Evolutionary conservation across 2,329 filamentous ascomycete species (phyloP), one percentile per base, ranked within the genome.

Genomic region (Aspergillus unguis): DNA sequence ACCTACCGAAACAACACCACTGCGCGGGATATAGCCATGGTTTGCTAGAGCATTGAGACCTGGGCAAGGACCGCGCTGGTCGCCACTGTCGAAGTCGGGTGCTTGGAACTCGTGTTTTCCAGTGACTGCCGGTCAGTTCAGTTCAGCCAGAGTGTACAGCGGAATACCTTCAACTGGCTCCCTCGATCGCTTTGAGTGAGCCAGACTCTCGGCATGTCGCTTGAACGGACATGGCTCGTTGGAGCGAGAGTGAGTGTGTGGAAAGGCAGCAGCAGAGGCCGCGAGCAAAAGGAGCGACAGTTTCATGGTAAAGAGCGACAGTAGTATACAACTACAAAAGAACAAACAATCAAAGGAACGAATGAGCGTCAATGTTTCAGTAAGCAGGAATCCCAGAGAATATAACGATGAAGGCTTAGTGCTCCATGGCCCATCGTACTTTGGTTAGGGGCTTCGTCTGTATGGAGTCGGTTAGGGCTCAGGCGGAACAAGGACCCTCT

Each of bases 1-100:
- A 4, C 41, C 2, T 43, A 29, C 71, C 71, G 1, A 73, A 72
- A 54, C 73, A 75, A 45, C 71, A 68, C 53, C 53, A 25, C 52
- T 42, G 3, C 35, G 53, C 33, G 53, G 53, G 29, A 55, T 50
- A 36, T 55, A 55, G 27, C 53, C 53, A n/a, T 55, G 53, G 36
- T 55, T 55, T 11, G 53, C 53, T 5, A 55, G 45, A 17, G 53
- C 46, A 40, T 55, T 55, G 6, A 55, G 38, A 2, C 49, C 53
- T 1, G 53, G 53, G 11, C 53, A 55, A n/a, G 53, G 53, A 5
- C 49, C 49, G n/a, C 53, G 53, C 54, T 71, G 66, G 55, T 73
- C 71, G 9, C 69, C 70, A 7, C 57, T 58, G 4, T 60, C 59
- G 31, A 67, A 67, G 43, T 68, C 57, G 0, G 70, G 71, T 1